Conservation (phyloP, 257 asterid genomes). For the Nicotiana attenuata region DNA sequence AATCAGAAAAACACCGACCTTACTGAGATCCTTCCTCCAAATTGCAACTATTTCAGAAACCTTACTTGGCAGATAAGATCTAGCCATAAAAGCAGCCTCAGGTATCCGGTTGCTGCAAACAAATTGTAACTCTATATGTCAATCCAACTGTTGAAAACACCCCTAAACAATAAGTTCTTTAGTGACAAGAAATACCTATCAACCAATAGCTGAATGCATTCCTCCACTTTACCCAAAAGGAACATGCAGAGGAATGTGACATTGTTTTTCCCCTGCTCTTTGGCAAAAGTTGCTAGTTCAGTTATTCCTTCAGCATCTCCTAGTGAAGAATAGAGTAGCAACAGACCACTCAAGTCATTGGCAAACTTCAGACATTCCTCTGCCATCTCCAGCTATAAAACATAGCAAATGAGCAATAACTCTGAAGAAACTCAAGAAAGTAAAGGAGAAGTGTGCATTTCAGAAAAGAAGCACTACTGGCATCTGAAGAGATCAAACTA, state of each 20-base stretch:
- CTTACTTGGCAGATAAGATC: conserved; percentile 97
- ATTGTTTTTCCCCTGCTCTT: conserved; percentile 91
- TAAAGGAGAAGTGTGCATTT: not conserved
- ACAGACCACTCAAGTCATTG: conserved; percentile 87
- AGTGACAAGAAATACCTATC: conserved; percentile 52
- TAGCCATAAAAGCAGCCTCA: conserved; percentile 99
- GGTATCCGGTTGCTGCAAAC: conserved; percentile 93
- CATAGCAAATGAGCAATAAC: not conserved
- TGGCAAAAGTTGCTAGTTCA: conserved; percentile 67
- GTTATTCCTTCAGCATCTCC: conserved; percentile 83
- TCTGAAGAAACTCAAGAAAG: conserved; percentile 7
- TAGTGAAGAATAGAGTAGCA: conserved; percentile 80
- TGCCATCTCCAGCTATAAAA: conserved; percentile 79
- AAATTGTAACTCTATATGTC: conserved; percentile 16
- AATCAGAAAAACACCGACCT: conserved; percentile 37
- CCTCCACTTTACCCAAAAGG: conserved; percentile 91
- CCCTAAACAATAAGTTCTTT: not conserved
- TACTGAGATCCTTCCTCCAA: conserved; percentile 91
- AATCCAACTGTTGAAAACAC: not conserved
- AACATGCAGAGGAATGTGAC: conserved; percentile 91
- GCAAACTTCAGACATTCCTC: conserved; percentile 92
- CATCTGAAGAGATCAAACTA: not conserved
- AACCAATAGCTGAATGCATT: conserved; percentile 87
- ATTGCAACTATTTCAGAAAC: conserved; percentile 89
- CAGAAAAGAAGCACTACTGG: not conserved